Base-by-base conservation (phyloP, 2,329 filamentous ascomycete species). In the Paradendryphiella salina region DNA sequence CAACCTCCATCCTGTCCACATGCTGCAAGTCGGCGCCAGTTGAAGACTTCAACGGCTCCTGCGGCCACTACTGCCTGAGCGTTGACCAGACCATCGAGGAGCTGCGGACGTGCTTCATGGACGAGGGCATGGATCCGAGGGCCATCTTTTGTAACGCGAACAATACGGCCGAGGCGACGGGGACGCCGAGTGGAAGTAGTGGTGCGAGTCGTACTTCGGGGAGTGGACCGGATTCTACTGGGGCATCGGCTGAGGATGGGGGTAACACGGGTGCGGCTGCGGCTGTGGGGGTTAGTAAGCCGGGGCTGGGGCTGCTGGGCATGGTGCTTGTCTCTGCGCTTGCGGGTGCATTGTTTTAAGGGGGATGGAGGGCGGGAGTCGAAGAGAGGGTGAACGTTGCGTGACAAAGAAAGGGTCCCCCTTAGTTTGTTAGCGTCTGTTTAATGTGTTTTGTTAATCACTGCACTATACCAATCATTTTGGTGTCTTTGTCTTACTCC, bases 21-120 rank as follows among this genome's bases (percentile, higher is more conserved):
- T 72, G 69, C 64, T 72, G 69, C 65, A 69, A 69, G 33, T 51
- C 54, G 28, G 67, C 66, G 6, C 61, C 66, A 5, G 67, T 71
- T 37, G 60, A 69, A 40, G 47, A 52, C 2, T 71, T 55, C 50
- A 68, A 64, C 32, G 60, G 59, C 46, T 52, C 59, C 23, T 72
- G 69, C 53, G 66, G 64, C 11, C 57, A 61, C 43, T 71, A 65
- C 51, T 72, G 69, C 41, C 59, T 72, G 2, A 55, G 61, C 7
- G 50, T 61, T 11, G 58, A 62, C 26, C 67, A 72, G 38, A 54
- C 53, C 5, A 58, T 70, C 28, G 55, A 48, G 6, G 64, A 70
- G 15, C 52, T 72, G 3, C 54, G 60, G 46, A 59, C 53, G 20
- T 72, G 69, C 48, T 66, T 66, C 34, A 60, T 63, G 60, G 57